A percentile compares a stretch with the other conserved stretches of the same genome.
These are phyloP conservation scores for Uncinocarpus reesii DNA, from an alignment of 2,329 filamentous ascomycete genomes.

Conservation along the genomic window DNA sequence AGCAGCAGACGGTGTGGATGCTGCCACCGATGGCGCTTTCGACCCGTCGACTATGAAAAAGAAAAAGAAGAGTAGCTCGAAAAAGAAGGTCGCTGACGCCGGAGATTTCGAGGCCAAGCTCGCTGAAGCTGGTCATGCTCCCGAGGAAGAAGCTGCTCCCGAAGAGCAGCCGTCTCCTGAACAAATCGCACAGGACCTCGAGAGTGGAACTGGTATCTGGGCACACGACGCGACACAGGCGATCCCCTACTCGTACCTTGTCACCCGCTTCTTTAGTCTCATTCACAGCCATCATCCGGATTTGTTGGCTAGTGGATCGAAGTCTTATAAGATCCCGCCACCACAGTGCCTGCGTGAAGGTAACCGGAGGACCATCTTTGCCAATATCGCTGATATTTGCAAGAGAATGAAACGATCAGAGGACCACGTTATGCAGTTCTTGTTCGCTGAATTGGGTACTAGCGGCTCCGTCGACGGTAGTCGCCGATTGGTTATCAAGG, in stretches of 20 bases:
- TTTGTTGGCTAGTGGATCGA: conserved; percentile 74
- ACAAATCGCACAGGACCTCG: conserved; percentile 58
- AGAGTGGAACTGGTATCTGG: conserved; percentile 85
- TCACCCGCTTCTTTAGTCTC: conserved; percentile 87
- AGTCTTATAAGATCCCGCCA: conserved; percentile 98
- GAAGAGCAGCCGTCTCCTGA: conserved; percentile 48
- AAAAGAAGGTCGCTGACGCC: conserved; percentile 45
- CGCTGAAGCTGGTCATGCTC: conserved; percentile 49
- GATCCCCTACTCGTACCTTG: conserved; percentile 75
- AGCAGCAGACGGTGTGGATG: conserved; percentile 42
- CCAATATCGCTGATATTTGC: conserved; percentile 97
- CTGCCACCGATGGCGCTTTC: conserved; percentile 49
- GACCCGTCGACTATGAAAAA: conserved; percentile 64
- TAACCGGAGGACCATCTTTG: conserved; percentile 99
- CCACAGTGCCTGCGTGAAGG: conserved; percentile 98
- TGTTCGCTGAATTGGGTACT: conserved; percentile 97
- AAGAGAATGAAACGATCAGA: conserved; percentile 99
- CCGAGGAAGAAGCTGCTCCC: conserved; percentile 49
- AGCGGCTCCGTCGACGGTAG: conserved; percentile 89
- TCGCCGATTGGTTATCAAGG: conserved; percentile 93
- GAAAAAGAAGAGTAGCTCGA: conserved; percentile 65
- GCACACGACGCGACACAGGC: conserved; percentile 64
- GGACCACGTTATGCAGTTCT: conserved; percentile 92
- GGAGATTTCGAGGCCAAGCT: conserved; percentile 60
- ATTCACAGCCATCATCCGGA: conserved; percentile 95